Conservation (phyloP, 495 filamentous ascomycete genomes). For the Friedmanniomyces endolithicus region DNA sequence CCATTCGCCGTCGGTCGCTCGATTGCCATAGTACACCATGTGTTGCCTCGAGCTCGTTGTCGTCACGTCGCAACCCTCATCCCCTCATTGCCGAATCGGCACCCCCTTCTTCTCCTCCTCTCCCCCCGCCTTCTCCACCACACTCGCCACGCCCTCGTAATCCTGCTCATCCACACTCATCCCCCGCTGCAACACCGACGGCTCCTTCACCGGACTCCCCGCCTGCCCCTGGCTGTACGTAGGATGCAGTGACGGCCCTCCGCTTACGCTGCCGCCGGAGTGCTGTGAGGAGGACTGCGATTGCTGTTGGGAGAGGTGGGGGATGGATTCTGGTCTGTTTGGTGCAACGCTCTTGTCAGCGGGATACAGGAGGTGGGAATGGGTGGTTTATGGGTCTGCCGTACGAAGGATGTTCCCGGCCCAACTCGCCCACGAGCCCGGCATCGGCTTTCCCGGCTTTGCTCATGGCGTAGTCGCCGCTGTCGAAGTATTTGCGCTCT, state of each 20-base stretch:
- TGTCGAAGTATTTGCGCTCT: conserved; percentile 99
- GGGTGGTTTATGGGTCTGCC: no score
- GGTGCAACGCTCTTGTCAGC: not conserved
- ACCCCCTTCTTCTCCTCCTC: conserved; percentile 38
- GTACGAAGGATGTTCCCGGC: conserved; percentile 73
- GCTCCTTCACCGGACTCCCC: conserved; percentile 77
- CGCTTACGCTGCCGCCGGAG: conserved; percentile 25
- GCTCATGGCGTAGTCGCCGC: conserved; percentile 91
- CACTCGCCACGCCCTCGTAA: not conserved
- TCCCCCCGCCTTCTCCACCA: conserved; percentile 10
- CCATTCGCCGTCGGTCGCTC: no score
- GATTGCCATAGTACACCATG: not conserved
- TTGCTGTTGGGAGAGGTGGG: conserved; percentile 41
- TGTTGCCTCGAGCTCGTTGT: no score
- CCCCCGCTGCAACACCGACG: conserved; percentile 65
- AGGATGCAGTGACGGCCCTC: conserved; percentile 31
- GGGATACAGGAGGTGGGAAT: not conserved
- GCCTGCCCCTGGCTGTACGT: conserved; percentile 35
- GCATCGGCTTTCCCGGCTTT: conserved; percentile 96
- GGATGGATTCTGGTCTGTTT: conserved; percentile 73
- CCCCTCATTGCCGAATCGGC: conserved; percentile 36
- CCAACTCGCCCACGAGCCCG: conserved; percentile 75
- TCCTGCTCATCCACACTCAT: conserved; percentile 58
- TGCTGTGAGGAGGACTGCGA: conserved; percentile 3
- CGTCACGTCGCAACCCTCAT: no score